Evolutionary conservation across 371 early-diverging fungal genomes (phyloP).

Genomic region (Nematocida sp.): DNA sequence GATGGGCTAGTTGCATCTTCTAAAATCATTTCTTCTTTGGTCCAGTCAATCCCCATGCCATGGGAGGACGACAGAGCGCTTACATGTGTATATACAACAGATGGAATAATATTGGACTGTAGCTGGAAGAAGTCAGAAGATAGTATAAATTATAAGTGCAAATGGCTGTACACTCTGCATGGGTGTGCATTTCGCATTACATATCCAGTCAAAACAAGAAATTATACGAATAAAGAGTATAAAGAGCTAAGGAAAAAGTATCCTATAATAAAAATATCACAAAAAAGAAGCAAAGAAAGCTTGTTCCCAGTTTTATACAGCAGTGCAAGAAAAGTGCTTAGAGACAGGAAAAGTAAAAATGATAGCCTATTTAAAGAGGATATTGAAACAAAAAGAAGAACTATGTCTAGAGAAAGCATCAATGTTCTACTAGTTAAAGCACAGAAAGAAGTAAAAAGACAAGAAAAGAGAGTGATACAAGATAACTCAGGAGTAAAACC

Average conservation of each 20-base stretch:
- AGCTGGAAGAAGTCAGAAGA: slow-evolving; percentile 24
- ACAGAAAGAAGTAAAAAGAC: neutral
- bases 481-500: neutral
- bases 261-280: neutral
- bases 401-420: neutral
- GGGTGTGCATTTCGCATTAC: neutral
- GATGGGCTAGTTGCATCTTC: slow-evolving; percentile 18
- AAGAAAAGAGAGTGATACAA: neutral
- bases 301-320: neutral
- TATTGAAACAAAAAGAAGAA: neutral
- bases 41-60: slow-evolving; percentile 98
- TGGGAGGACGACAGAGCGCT: slow-evolving; percentile 79
- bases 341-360: neutral
- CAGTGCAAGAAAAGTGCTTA: neutral
- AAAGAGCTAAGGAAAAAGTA: neutral
- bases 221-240: slow-evolving; percentile 4
- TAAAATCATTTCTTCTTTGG: slow-evolving; percentile 69
- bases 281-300: neutral
- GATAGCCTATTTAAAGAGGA: neutral
- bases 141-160: slow-evolving; percentile 39
- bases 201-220: neutral
- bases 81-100: slow-evolving; percentile 32
- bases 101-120: slow-evolving; percentile 35
- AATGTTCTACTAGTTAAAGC: neutral
- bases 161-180: slow-evolving; percentile 13